phyloP scores from a whole-genome alignment of 441 rosid genomes.

The Geranium incanum region DNA sequence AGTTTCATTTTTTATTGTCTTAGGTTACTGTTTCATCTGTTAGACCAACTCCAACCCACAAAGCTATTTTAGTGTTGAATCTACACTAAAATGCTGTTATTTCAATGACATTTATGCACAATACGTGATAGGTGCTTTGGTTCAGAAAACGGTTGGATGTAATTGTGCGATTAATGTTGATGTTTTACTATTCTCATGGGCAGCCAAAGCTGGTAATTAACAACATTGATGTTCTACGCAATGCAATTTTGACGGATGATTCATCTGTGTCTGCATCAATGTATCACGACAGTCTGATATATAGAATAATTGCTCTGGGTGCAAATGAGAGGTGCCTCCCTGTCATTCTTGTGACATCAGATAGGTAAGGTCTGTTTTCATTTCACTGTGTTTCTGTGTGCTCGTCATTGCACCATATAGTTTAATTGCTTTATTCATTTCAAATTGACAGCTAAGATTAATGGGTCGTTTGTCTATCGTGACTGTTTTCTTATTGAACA shows the following conservation, averaged over 20 bases:
- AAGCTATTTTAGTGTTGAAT: too few relatives aligned
- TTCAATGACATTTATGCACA: neutral
- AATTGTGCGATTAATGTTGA: neutral
- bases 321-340: slow-evolving; percentile 78
- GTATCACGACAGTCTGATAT: slow-evolving; percentile 86
- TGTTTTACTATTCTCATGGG: slow-evolving; percentile 11
- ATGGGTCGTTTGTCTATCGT: neutral
- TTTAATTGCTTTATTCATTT: neutral
- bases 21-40: neutral
- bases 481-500: neutral
- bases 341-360: slow-evolving; percentile 68
- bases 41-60: neutral
- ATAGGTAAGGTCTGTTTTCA: slow-evolving; percentile 46
- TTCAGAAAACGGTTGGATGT: neutral
- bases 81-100: too few relatives aligned
- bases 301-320: slow-evolving; percentile 81
- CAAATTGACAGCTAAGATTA: neutral
- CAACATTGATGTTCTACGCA: slow-evolving; percentile 77
- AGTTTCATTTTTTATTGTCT: neutral
- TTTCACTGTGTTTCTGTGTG: slow-evolving; percentile 10
- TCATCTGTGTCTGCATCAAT: slow-evolving; percentile 48
- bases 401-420: slow-evolving; percentile 1
- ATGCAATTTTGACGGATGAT: slow-evolving; percentile 56
- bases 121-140: neutral
- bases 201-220: slow-evolving; percentile 95